Evolutionary conservation across 352 stramenopile species (phyloP).

Genomic region (Phytophthora multivora): DNA sequence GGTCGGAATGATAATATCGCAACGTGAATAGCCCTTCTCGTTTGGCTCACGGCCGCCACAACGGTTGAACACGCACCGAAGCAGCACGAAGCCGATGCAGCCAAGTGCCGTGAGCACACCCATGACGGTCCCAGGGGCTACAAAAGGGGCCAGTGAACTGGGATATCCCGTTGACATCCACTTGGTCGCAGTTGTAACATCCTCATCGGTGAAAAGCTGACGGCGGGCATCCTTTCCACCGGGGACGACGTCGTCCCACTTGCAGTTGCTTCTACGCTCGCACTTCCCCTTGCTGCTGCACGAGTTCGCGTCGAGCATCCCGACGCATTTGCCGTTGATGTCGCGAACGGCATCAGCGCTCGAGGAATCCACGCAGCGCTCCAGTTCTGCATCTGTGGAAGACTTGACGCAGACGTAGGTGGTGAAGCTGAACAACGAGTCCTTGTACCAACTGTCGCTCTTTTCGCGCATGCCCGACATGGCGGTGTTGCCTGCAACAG

Average conservation of each 20-base stretch:
- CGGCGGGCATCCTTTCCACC: constrained; percentile 41
- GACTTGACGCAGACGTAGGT: constrained; percentile 78
- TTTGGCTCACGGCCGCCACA: constrained; percentile 75
- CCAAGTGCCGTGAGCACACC: constrained; percentile 62
- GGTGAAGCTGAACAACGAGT: constrained; percentile 65
- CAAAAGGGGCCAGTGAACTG: constrained; percentile 66
- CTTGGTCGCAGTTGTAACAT: constrained; percentile 59
- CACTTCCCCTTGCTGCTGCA: constrained; percentile 67
- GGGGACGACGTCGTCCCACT: constrained; percentile 70
- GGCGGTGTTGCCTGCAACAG: constrained; percentile 55
- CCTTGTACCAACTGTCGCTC: constrained; percentile 65
- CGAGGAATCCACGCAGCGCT: constrained; percentile 60
- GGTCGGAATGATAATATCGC: constrained; percentile 69
- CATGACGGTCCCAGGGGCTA: constrained; percentile 76
- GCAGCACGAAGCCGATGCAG: constrained; percentile 64
- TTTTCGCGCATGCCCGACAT: constrained; percentile 82
- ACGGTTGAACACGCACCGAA: constrained; percentile 83
- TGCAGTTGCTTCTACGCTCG: constrained; percentile 81
- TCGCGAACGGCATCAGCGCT: constrained; percentile 58
- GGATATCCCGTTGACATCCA: constrained; percentile 78
- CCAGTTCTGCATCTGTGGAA: constrained; percentile 41
- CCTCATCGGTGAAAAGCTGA: constrained; percentile 58
- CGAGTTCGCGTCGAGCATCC: constrained; percentile 49
- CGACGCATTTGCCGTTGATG: constrained; percentile 56
- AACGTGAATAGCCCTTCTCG: constrained; percentile 84